Conservation (phyloP, 768 basidiomycete species). For the Tulasnella sp. region DNA sequence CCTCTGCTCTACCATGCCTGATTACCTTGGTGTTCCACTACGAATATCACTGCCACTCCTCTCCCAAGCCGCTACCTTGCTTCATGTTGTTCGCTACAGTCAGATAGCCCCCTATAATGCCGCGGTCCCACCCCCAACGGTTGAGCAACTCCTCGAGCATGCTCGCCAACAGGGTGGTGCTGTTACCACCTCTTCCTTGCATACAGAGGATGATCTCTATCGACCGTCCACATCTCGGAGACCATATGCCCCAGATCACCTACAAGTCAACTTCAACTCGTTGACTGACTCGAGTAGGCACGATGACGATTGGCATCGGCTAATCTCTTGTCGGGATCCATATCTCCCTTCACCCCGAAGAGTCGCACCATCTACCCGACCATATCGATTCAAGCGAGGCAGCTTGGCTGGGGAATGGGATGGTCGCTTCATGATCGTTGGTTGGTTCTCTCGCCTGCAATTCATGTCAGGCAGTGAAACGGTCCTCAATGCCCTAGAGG, state of each 20-base stretch:
- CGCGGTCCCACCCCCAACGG: neutral
- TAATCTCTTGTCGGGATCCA: constrained; percentile 1
- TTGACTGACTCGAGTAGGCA: neutral
- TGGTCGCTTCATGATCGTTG: constrained; percentile 15
- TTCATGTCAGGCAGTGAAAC: neutral
- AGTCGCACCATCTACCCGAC: neutral
- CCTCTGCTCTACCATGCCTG: neutral
- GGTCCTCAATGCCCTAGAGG: neutral
- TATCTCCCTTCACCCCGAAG: too few species aligned
- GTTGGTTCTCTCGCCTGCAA: neutral
- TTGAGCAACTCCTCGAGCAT: neutral
- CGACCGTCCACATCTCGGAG: neutral
- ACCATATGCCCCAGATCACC: neutral
- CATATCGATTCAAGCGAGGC: constrained; percentile 8
- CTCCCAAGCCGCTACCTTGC: constrained; percentile 12
- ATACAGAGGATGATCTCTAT: neutral
- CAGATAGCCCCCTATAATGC: neutral
- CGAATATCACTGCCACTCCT: constrained; percentile 7
- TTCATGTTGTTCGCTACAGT: constrained; percentile 8
- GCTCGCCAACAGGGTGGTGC: neutral
- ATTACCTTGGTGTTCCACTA: neutral
- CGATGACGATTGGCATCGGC: constrained; percentile 4
- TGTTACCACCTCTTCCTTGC: neutral
- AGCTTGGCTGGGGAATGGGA: constrained; percentile 18
- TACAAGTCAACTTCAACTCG: constrained; percentile 2